A percentile compares a stretch with the other conserved stretches of the same genome.
Conservation (phyloP, 83 land plant genomes). For the Picea abies region DNA sequence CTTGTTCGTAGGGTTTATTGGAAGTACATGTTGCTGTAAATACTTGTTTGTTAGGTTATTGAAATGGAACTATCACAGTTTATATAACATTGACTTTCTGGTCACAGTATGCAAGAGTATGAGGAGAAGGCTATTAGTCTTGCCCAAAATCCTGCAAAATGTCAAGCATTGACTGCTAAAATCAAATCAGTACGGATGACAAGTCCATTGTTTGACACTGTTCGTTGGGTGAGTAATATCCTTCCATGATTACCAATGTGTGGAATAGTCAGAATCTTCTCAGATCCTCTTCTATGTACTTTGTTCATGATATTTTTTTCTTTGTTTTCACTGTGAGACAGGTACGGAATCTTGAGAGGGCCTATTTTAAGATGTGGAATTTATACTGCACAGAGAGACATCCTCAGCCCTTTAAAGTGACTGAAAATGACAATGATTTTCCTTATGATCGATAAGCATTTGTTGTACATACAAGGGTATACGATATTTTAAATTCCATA, state of each 20-base stretch:
- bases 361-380: slow-evolving; percentile 99
- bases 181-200: slow-evolving; percentile 80
- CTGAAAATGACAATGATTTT: slow-evolving; percentile 77
- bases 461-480: no score
- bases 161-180: slow-evolving; percentile 61
- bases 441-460: slow-evolving; percentile 58
- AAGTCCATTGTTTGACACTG: slow-evolving; percentile 95
- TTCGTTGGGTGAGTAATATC: slow-evolving; percentile 83
- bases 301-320: neutral
- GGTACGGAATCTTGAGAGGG: slow-evolving; percentile 92
- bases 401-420: slow-evolving; percentile 89
- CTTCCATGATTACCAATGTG: no score
- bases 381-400: slow-evolving; percentile 73
- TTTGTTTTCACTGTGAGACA: slow-evolving; percentile 20
- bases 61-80: neutral
- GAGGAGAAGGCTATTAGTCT: slow-evolving; percentile 89
- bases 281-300: neutral
- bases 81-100: neutral
- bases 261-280: neutral
- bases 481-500: no score
- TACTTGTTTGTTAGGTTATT: neutral
- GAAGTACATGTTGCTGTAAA: neutral
- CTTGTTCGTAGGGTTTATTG: neutral
- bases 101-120: slow-evolving; percentile 88
- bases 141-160: slow-evolving; percentile 71